Percentiles rank a stretch among this genome's conserved stretches.
phyloP scores from a whole-genome alignment of 495 filamentous ascomycete species.

The Penicillium bovifimosum region DNA sequence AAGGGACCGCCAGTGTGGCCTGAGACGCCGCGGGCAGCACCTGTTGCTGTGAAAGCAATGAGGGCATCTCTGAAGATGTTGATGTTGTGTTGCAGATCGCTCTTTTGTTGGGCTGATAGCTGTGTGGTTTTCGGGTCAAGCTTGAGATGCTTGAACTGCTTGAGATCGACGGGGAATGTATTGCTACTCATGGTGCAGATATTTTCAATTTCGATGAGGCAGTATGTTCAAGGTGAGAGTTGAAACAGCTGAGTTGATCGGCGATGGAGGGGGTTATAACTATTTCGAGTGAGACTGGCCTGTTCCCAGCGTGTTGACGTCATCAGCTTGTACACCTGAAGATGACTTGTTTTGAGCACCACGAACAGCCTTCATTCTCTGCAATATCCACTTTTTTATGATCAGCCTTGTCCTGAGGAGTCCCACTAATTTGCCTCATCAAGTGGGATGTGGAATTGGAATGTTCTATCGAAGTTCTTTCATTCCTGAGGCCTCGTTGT shows the following conservation, averaged over 20 bases:
- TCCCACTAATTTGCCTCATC: not conserved
- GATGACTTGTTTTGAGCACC: constrained; percentile 1
- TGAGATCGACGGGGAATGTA: constrained; percentile 35
- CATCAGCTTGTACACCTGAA: not conserved
- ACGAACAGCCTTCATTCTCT: not conserved
- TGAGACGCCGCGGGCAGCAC: constrained; percentile 32
- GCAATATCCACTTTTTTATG: not conserved
- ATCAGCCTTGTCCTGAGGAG: not conserved
- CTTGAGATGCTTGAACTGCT: constrained; percentile 36
- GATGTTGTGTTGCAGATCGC: constrained; percentile 34
- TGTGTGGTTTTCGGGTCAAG: constrained; percentile 30
- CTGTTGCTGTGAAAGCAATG: constrained; percentile 36
- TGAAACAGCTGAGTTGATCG: not conserved
- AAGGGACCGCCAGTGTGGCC: constrained; percentile 41
- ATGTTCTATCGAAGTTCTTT: no score
- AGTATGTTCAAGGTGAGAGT: not conserved
- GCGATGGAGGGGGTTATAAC: constrained; percentile 1
- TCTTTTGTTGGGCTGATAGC: constrained; percentile 30
- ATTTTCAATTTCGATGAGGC: not conserved
- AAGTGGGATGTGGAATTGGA: no score
- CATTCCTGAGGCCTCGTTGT: no score
- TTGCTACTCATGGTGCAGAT: constrained; percentile 19
- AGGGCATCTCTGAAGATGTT: constrained; percentile 38
- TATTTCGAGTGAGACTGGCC: not conserved
- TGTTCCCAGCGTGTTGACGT: constrained; percentile 2